A percentile compares a stretch with the other conserved stretches of the same genome.
phyloP scores from a whole-genome alignment of 768 basidiomycete genomes.

The Amanita jacksonii region DNA sequence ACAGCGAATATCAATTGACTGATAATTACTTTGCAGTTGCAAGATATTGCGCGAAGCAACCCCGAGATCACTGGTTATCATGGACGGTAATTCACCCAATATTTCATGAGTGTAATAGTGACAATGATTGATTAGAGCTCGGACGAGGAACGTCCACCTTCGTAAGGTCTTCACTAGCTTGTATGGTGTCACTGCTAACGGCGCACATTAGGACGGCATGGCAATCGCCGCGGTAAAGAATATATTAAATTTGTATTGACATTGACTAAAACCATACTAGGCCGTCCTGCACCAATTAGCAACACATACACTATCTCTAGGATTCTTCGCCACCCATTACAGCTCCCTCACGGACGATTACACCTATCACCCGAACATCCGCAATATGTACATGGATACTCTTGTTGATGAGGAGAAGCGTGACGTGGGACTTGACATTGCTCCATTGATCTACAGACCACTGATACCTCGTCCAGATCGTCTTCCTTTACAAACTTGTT shows the following conservation, averaged over 20 bases:
- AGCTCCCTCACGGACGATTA: conserved; percentile 94
- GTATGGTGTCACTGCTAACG: conserved; percentile 4
- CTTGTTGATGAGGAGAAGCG: conserved; percentile 87
- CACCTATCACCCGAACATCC: conserved; percentile 83
- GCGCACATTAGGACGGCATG: conserved; percentile 99
- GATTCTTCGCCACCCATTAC: conserved; percentile 98
- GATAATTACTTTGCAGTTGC: conserved; percentile 40
- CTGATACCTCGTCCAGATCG: no score
- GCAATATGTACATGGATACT: conserved; percentile 94
- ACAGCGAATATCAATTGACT: background rate
- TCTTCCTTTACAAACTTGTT: conserved; percentile 93
- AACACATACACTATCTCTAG: conserved; percentile 82
- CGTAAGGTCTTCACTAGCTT: conserved; percentile 29
- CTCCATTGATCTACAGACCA: no score
- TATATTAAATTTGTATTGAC: conserved; percentile 6
- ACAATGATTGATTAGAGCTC: no score
- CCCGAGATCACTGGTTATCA: conserved; percentile 85
- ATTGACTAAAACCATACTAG: conserved; percentile 22
- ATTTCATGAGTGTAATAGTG: no score
- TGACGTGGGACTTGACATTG: conserved; percentile 40
- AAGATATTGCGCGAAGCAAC: conserved; percentile 93
- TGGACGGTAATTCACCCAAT: conserved; percentile 83
- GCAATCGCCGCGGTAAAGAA: conserved; percentile 79
- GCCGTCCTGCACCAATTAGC: conserved; percentile 93
- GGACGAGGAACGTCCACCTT: conserved; percentile 94